phyloP scores from a whole-genome alignment of 2,329 filamentous ascomycete species.

The Colletotrichum theobromicola region DNA sequence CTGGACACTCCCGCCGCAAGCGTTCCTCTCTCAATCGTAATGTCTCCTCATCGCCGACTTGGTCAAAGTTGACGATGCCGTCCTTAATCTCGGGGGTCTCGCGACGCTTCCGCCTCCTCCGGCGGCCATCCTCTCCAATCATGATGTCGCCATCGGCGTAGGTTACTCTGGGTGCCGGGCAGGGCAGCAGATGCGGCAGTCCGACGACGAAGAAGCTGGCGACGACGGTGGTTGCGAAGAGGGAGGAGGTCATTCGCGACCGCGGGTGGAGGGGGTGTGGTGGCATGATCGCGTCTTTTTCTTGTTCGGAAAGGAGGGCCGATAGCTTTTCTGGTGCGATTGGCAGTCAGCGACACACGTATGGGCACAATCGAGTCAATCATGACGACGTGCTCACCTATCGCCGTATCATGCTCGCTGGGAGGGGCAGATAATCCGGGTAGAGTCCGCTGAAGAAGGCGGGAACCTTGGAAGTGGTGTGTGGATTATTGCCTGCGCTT shows the following conservation, averaged over 20 bases:
- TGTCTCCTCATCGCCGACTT: slow-evolving; percentile 40
- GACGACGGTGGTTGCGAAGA: slow-evolving; percentile 92
- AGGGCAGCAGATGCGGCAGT: slow-evolving; percentile 88
- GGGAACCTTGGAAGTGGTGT: background rate
- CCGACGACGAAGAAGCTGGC: slow-evolving; percentile 92
- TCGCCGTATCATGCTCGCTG: slow-evolving; percentile 20
- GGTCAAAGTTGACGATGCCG: slow-evolving; percentile 54
- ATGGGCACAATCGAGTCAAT: background rate
- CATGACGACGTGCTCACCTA: slow-evolving; percentile 2
- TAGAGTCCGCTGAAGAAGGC: background rate
- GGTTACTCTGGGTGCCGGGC: slow-evolving; percentile 78
- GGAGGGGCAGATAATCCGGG: background rate
- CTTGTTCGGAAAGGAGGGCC: slow-evolving; percentile 7
- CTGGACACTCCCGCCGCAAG: slow-evolving; percentile 78
- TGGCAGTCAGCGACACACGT: background rate
- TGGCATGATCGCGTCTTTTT: slow-evolving; percentile 62
- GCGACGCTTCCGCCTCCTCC: slow-evolving; percentile 47
- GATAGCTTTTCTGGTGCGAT: background rate
- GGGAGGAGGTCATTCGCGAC: slow-evolving; percentile 89
- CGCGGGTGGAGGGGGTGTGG: slow-evolving; percentile 85
- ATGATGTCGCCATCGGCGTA: slow-evolving; percentile 72
- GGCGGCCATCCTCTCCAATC: slow-evolving; percentile 50
- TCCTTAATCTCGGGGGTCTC: slow-evolving; percentile 44
- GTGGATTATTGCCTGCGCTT: background rate
- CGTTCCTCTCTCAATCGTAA: slow-evolving; percentile 39